Evolutionary conservation across 2,329 filamentous ascomycete species (phyloP).

Genomic region (Thelonectria olida): DNA sequence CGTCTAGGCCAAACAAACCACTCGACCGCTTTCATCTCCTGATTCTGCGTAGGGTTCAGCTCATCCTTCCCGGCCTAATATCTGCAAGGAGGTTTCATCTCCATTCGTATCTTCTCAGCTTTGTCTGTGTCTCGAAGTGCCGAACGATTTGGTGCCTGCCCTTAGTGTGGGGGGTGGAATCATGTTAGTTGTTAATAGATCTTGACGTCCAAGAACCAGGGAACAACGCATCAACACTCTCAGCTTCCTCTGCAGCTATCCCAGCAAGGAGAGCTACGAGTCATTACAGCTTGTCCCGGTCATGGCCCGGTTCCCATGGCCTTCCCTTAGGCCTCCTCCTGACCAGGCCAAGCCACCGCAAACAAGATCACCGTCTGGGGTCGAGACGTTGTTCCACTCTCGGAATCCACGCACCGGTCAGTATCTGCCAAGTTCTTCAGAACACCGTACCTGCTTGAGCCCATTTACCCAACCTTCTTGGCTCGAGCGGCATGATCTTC

Average conservation of each 20-base stretch:
- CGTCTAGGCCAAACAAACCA: not conserved
- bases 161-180: not conserved
- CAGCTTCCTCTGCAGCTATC: not conserved
- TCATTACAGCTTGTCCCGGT: constrained; percentile 2
- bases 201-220: not conserved
- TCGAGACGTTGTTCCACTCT: not conserved
- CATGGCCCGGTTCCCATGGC: not conserved
- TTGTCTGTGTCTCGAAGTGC: constrained; percentile 1
- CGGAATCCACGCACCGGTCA: constrained; percentile 8
- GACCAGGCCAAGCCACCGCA: not conserved
- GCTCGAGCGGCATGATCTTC: not conserved
- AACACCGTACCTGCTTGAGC: not conserved
- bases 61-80: not conserved
- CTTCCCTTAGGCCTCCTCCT: not conserved
- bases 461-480: constrained; percentile 1
- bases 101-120: not conserved
- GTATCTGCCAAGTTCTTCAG: constrained; percentile 6
- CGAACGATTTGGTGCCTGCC: not conserved
- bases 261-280: not conserved
- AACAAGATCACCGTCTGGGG: not conserved
- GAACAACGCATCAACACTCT: not conserved
- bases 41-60: not conserved
- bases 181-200: not conserved
- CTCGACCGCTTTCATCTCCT: not conserved
- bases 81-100: constrained; percentile 6